A percentile compares a stretch with the other conserved stretches of the same genome.
Conservation (phyloP, 2,329 filamentous ascomycete species). For the Passalora sequoiae region DNA sequence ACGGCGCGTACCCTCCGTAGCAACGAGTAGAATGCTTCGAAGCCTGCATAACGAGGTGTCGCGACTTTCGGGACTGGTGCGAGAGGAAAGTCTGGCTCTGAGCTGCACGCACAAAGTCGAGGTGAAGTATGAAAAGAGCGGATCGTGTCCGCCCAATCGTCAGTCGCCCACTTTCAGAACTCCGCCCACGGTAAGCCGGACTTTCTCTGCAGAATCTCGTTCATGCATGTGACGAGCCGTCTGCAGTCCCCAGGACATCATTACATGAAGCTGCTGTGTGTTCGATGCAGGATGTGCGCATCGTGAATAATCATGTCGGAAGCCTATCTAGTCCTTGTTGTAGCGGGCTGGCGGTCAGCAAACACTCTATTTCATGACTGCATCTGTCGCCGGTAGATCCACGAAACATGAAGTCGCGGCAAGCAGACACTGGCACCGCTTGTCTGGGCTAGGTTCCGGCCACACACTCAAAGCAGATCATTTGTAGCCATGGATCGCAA, state of each 20-base stretch:
- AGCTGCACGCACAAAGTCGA: background rate
- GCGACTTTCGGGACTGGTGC: background rate
- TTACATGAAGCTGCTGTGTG: background rate
- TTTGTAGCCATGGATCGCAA: conserved; percentile 3
- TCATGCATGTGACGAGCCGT: background rate
- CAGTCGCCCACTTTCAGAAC: too few relatives aligned
- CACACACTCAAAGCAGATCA: conserved; percentile 1
- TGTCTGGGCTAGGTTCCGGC: conserved; percentile 8
- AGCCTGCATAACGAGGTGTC: background rate
- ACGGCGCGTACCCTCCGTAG: background rate
- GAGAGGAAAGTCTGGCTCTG: background rate
- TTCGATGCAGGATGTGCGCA: too few relatives aligned
- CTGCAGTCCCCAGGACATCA: background rate
- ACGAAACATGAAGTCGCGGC: conserved; percentile 1
- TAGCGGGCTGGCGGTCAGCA: conserved; percentile 3
- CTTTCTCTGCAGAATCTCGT: too few relatives aligned
- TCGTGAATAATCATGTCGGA: too few relatives aligned
- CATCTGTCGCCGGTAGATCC: background rate
- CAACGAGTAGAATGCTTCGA: background rate
- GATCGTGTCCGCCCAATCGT: too few relatives aligned
- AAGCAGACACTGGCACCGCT: conserved; percentile 1
- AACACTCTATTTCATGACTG: background rate
- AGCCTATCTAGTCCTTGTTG: conserved; percentile 2
- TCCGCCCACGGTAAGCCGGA: too few relatives aligned
- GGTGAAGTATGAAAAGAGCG: conserved; percentile 2